Conservation (phyloP, 352 stramenopile species). For the Globisporangium radiosum region DNA sequence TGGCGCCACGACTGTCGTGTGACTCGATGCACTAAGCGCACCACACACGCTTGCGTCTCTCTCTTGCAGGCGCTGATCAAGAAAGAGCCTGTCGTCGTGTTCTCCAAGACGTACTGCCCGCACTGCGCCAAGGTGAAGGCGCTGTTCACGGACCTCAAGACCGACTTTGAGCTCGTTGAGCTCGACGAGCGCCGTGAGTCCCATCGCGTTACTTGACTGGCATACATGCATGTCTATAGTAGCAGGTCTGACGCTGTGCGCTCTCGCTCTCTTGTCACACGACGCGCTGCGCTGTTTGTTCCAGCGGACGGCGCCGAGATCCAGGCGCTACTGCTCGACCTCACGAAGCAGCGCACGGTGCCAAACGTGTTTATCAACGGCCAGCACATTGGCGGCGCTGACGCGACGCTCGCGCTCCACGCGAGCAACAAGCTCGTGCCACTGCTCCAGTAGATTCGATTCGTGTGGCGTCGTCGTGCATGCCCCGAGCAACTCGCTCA, state of each 20-base stretch:
- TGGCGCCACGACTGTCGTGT: too few relatives aligned
- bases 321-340: slow-evolving; percentile 82
- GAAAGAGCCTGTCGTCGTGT: slow-evolving; percentile 82
- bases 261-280: neutral
- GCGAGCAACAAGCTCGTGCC: slow-evolving; percentile 44
- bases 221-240: neutral
- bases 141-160: slow-evolving; percentile 69
- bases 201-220: neutral
- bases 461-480: too few relatives aligned
- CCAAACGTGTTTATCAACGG: slow-evolving; percentile 98
- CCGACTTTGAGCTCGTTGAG: slow-evolving; percentile 59
- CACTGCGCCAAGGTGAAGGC: slow-evolving; percentile 90
- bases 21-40: too few relatives aligned
- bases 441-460: slow-evolving; percentile 35
- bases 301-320: slow-evolving; percentile 85
- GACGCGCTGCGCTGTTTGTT: too few relatives aligned
- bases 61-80: slow-evolving; percentile 43
- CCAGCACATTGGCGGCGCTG: slow-evolving; percentile 93
- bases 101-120: slow-evolving; percentile 95
- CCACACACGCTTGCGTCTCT: neutral
- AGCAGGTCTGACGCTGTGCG: neutral
- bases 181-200: slow-evolving; percentile 54
- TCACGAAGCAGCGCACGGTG: slow-evolving; percentile 95
- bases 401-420: slow-evolving; percentile 60
- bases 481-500: too few relatives aligned